Evolutionary conservation across 1,139 yeast genomes (phyloP).

Genomic region (Casaregolazyma lundiana): DNA sequence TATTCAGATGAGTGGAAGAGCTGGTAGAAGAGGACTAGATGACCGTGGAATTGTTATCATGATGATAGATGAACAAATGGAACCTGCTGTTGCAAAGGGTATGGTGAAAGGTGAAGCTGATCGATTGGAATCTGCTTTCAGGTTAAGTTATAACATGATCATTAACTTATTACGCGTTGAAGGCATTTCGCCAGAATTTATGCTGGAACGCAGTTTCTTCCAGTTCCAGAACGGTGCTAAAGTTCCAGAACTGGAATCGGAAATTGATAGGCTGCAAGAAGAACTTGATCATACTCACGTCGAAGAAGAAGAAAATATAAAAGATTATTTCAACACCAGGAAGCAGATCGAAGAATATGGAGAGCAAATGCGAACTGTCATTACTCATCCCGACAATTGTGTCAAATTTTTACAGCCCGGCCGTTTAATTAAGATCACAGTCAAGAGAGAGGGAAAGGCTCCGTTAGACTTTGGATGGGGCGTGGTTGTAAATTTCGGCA

Average conservation of each 20-base stretch:
- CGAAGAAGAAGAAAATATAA: conserved; percentile 69
- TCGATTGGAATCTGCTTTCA: conserved; percentile 93
- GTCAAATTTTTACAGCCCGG: conserved; percentile 86
- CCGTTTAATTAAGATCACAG: conserved; percentile 65
- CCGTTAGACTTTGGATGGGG: conserved; percentile 86
- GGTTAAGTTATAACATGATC: conserved; percentile 94
- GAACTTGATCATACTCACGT: conserved; percentile 48
- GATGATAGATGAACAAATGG: conserved; percentile 99
- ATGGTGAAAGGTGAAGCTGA: conserved; percentile 99
- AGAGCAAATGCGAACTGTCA: conserved; percentile 73
- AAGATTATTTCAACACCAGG: conserved; percentile 77
- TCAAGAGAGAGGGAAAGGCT: conserved; percentile 31
- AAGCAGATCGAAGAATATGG: conserved; percentile 66
- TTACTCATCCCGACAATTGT: conserved; percentile 89
- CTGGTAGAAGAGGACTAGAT: conserved; percentile 99
- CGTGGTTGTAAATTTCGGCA: conserved; percentile 70
- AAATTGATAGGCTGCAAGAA: conserved; percentile 49
- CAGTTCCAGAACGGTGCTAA: conserved; percentile 93
- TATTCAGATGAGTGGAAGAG: conserved; percentile 99
- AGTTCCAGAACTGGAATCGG: conserved; percentile 75
- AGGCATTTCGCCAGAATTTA: conserved; percentile 96
- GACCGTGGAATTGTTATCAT: conserved; percentile 97
- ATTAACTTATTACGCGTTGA: conserved; percentile 93
- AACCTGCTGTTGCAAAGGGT: conserved; percentile 97
- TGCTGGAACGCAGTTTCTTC: conserved; percentile 89